Base-by-base conservation (phyloP, 2,329 filamentous ascomycete species). In the Xylariaceae sp. region DNA sequence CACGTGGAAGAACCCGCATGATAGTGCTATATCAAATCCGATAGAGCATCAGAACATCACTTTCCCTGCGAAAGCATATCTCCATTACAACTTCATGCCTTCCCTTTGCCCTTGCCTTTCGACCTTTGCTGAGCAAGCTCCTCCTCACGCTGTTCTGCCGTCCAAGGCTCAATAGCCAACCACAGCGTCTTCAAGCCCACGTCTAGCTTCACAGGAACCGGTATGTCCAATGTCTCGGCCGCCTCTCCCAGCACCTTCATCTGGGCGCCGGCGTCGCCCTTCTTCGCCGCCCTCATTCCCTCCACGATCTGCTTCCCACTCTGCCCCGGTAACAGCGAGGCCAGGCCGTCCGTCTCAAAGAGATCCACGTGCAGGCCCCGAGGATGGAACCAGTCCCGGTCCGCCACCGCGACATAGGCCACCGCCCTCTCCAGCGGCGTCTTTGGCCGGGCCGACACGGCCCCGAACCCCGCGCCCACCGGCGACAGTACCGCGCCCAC, bases 361-460 rank as follows among this genome's bases (percentile, higher is more conserved):
- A 38, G 24, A 16, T 11, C 36, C 36, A 26, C 19, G 61, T 54
- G 33, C 3, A 73, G 49, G 0, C 68, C 65, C 3, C 71, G 56
- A 15, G 52, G 48, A 13, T 57, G 45, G 9, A 74, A 46, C 71
- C 69, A 74, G 41, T 72, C 60, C 34, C 54, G 52, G 38, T 72
- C 72, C 1, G 67, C 69, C 0, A 67, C 67, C 3, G 56, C 54
- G 0, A 64, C 52, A 37, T 73, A 74, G 0, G 65, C 65, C 4
- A 57, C 55, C 0, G 68, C 69, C 9, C 71, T 53, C 45, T 70
- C 64, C 2, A 61, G 54, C 0, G 69, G 62, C 0, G 69, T 69
- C 49, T 62, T 62, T 1, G 71, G 69, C 49, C 60, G 64, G 37
- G 53, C 59, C 2, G 59, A 44, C 2, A 62, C 55, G 0, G 67